phyloP scores from a whole-genome alignment of 2,329 filamentous ascomycete species.

The Lachnellula suecica region DNA sequence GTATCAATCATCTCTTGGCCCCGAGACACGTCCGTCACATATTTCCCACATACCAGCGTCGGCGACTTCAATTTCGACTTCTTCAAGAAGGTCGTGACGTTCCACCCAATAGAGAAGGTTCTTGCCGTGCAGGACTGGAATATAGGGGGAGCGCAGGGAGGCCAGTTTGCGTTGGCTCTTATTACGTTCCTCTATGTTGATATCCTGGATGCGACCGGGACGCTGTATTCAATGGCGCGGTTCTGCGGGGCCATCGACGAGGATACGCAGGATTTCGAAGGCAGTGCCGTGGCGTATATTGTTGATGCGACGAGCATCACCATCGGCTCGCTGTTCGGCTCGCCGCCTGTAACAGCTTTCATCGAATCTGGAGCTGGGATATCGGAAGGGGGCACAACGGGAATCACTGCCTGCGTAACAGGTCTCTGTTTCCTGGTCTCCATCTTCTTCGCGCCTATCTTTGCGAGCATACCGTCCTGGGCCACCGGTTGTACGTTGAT shows the following conservation, averaged over 20 bases:
- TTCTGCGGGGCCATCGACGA: conserved; percentile 81
- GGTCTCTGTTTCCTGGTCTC: conserved; percentile 84
- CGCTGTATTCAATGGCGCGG: conserved; percentile 85
- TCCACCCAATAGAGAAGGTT: conserved; percentile 72
- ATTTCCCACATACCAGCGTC: conserved; percentile 71
- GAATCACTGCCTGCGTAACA: conserved; percentile 76
- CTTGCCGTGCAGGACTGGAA: conserved; percentile 75
- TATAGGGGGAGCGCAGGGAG: conserved; percentile 60
- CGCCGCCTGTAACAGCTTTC: conserved; percentile 81
- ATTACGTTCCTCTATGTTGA: conserved; percentile 91
- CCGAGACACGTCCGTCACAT: conserved; percentile 71
- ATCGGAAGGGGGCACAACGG: conserved; percentile 81
- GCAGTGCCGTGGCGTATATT: conserved; percentile 78
- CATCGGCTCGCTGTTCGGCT: conserved; percentile 75
- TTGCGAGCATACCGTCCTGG: conserved; percentile 86
- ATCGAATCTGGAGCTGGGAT: conserved; percentile 90
- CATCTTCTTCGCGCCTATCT: conserved; percentile 87
- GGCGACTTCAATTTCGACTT: conserved; percentile 77
- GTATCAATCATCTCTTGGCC: conserved; percentile 91
- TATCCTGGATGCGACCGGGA: conserved; percentile 84
- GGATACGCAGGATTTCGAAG: conserved; percentile 83
- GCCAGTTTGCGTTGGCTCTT: conserved; percentile 78
- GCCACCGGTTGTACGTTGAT: conserved; percentile 86
- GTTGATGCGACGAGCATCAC: conserved; percentile 80
- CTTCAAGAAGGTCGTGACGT: conserved; percentile 84